Evolutionary conservation across 179 eudicot genomes (phyloP).

Genomic region (Vitellaria paradoxa): DNA sequence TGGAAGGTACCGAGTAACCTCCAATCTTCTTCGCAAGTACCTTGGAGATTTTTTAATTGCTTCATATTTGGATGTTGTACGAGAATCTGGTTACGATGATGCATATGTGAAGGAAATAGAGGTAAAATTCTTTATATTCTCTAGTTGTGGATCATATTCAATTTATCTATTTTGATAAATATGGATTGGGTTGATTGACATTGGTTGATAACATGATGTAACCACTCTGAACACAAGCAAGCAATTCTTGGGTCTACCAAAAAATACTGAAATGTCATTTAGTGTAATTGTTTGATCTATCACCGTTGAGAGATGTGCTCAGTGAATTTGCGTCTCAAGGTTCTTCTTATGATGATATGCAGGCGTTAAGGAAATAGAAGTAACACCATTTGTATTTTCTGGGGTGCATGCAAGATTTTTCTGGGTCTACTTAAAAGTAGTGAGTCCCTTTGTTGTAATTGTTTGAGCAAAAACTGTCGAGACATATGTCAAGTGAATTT

Average conservation of each 20-base stretch:
- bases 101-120: constrained; percentile 78
- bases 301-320: too few relatives aligned
- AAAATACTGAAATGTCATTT: background rate
- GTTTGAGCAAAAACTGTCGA: background rate
- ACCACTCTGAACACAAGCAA: background rate
- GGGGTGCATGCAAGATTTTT: too few relatives aligned
- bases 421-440: too few relatives aligned
- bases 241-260: background rate
- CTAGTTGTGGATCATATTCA: background rate
- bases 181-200: background rate
- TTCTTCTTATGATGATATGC: too few relatives aligned
- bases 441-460: background rate
- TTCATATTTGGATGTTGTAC: constrained; percentile 64
- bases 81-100: constrained; percentile 81
- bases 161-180: background rate
- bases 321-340: too few relatives aligned
- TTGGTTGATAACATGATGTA: background rate
- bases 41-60: constrained; percentile 90
- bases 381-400: too few relatives aligned
- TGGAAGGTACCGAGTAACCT: constrained; percentile 59
- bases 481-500: background rate
- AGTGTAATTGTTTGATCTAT: too few relatives aligned
- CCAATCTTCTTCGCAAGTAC: constrained; percentile 83
- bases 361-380: too few relatives aligned
- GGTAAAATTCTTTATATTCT: constrained; percentile 43